Percentiles rank a stretch among this genome's conserved stretches.
Conservation (phyloP, 2,329 filamentous ascomycete genomes). For the Apiospora aurea region DNA sequence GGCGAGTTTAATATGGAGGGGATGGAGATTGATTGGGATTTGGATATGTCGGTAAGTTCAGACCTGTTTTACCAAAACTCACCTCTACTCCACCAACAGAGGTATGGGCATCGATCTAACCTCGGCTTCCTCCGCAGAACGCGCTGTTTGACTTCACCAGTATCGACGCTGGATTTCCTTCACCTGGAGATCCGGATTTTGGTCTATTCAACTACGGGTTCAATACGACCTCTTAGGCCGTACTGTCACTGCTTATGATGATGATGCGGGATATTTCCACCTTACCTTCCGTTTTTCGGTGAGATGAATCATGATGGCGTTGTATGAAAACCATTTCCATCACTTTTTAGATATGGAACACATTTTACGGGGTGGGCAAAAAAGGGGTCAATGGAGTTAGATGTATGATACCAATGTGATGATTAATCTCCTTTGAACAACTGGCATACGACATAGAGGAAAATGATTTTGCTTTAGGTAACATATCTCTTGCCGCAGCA, state of each 20-base stretch:
- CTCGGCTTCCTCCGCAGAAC: constrained; percentile 29
- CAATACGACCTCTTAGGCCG: background rate
- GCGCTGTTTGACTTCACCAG: constrained; percentile 37
- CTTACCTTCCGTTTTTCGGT: background rate
- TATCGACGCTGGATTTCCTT: constrained; percentile 27
- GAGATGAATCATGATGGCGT: background rate
- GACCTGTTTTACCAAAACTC: background rate
- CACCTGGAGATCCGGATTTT: background rate
- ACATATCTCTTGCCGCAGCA: no score
- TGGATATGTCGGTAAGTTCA: constrained; percentile 31
- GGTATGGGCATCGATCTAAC: background rate
- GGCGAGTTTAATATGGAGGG: constrained; percentile 40
- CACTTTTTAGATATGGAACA: background rate
- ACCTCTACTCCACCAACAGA: no score
- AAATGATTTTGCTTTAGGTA: no score
- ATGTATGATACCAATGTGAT: background rate
- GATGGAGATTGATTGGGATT: constrained; percentile 46
- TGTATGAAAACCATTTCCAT: background rate
- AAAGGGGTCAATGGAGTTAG: background rate
- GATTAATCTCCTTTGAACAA: background rate
- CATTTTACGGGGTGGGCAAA: background rate
- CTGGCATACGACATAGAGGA: background rate
- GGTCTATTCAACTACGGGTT: constrained; percentile 1
- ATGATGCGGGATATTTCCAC: background rate
- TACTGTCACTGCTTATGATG: background rate